These are phyloP conservation scores for Rhizopogon salebrosus DNA, from an alignment of 768 basidiomycete genomes.

Conservation along the genomic window DNA sequence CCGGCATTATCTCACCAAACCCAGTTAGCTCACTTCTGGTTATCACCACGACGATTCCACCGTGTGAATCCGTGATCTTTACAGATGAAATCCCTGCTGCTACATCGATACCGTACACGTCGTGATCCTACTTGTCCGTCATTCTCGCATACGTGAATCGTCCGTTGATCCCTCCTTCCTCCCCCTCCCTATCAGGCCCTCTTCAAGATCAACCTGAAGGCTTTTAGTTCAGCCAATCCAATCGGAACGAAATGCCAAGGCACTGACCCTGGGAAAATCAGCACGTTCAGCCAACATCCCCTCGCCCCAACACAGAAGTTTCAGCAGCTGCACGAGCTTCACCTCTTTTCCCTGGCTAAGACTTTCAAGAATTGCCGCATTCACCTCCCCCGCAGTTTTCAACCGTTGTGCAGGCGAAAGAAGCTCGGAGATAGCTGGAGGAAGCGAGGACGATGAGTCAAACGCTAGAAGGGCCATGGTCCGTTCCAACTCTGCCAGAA, in stretches of 20 bases:
- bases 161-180: conserved; percentile 6
- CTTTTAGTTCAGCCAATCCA: conserved; percentile 20
- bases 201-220: conserved; percentile 25
- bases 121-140: not conserved
- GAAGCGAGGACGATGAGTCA: conserved; percentile 47
- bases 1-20: not conserved
- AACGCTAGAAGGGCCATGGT: conserved; percentile 93
- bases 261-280: conserved; percentile 71
- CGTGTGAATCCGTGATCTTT: not conserved
- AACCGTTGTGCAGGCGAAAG: conserved; percentile 83
- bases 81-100: no score
- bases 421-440: conserved; percentile 70
- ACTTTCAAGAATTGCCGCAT: conserved; percentile 90
- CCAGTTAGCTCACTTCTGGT: not conserved
- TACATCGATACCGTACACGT: not conserved
- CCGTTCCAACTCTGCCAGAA: conserved; percentile 84
- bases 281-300: conserved; percentile 67
- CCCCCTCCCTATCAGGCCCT: conserved; percentile 13
- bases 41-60: not conserved
- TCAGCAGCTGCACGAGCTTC: conserved; percentile 77
- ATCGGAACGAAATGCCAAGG: conserved; percentile 12
- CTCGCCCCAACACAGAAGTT: conserved; percentile 88
- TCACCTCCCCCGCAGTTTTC: conserved; percentile 95
- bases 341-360: conserved; percentile 91
- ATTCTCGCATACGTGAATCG: conserved; percentile 18